Percentiles rank a stretch among this genome's conserved stretches.
Evolutionary conservation across 495 filamentous ascomycete genomes (phyloP).

Genomic region (Sporormia fimetaria): DNA sequence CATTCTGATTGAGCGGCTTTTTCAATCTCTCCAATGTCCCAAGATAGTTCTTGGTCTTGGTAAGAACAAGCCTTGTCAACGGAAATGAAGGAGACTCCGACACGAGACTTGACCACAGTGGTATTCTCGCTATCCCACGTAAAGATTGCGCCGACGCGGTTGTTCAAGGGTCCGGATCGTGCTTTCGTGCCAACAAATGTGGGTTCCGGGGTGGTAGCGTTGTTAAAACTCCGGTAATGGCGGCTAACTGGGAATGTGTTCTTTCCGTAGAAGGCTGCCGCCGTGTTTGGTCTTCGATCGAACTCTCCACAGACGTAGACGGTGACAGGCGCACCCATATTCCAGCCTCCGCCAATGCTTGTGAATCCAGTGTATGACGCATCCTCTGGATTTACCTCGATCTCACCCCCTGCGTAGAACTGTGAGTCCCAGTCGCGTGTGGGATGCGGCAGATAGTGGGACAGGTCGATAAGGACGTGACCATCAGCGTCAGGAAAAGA

Average conservation of each 20-base stretch:
- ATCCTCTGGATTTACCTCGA: constrained; percentile 23
- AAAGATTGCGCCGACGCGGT: constrained; percentile 31
- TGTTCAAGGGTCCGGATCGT: constrained; percentile 25
- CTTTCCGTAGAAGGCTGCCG: constrained; percentile 26
- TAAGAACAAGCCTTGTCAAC: constrained; percentile 30
- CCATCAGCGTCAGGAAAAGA: constrained; percentile 23
- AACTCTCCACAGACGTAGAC: constrained; percentile 32
- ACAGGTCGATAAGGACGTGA: constrained; percentile 30
- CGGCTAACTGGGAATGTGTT: constrained; percentile 28
- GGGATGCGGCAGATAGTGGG: constrained; percentile 34
- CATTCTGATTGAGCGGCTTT: constrained; percentile 25
- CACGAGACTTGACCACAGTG: constrained; percentile 23
- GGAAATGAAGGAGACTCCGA: constrained; percentile 31
- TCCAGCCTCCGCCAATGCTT: constrained; percentile 25
- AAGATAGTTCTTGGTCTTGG: constrained; percentile 28
- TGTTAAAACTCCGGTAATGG: constrained; percentile 17
- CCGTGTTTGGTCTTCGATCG: constrained; percentile 22
- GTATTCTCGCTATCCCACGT: constrained; percentile 20
- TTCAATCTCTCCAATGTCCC: constrained; percentile 27
- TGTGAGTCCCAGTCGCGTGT: constrained; percentile 25
- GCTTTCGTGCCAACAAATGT: constrained; percentile 20
- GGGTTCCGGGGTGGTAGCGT: constrained; percentile 23
- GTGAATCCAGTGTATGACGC: constrained; percentile 28
- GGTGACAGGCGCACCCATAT: constrained; percentile 31
- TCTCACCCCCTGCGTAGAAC: constrained; percentile 27